Percentiles rank a stretch among this genome's conserved stretches.
These are phyloP conservation scores for Phytophthora sojae DNA, from an alignment of 352 stramenopile genomes.

Conservation along the genomic window DNA sequence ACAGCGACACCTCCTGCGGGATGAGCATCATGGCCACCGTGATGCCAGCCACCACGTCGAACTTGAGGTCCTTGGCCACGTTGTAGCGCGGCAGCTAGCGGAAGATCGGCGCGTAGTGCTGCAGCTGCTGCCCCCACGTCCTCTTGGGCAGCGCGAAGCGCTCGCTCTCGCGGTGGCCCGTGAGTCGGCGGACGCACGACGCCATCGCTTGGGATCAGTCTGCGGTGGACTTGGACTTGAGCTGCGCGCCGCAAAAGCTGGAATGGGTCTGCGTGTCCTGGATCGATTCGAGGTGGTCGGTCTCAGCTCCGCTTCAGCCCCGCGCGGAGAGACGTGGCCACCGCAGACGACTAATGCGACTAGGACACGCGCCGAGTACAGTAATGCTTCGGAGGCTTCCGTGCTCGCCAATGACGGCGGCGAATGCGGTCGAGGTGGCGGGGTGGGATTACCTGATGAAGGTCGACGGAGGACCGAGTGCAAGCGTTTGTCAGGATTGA, in stretches of 20 bases:
- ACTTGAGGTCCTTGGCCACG: conserved; percentile 57
- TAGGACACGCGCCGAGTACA: not conserved
- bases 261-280: conserved; percentile 20
- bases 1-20: conserved; percentile 89
- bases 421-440: conserved; percentile 18
- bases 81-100: conserved; percentile 67
- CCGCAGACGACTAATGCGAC: not conserved
- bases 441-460: conserved; percentile 8
- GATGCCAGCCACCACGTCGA: conserved; percentile 57
- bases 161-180: conserved; percentile 20
- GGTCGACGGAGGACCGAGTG: not conserved
- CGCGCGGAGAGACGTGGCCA: not conserved
- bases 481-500: not conserved
- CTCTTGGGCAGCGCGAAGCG: conserved; percentile 34
- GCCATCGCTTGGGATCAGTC: conserved; percentile 23
- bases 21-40: conserved; percentile 90
- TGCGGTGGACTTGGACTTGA: conserved; percentile 14
- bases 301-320: conserved; percentile 16
- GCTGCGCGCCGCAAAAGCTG: conserved; percentile 4
- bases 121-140: conserved; percentile 24
- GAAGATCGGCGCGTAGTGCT: conserved; percentile 54
- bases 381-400: not conserved
- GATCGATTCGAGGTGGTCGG: conserved; percentile 5
- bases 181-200: conserved; percentile 13
- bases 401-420: conserved; percentile 1